A percentile compares a stretch with the other conserved stretches of the same genome.
Evolutionary conservation across 306 rosid genomes (phyloP).

Genomic region (Boehmeria nivea): DNA sequence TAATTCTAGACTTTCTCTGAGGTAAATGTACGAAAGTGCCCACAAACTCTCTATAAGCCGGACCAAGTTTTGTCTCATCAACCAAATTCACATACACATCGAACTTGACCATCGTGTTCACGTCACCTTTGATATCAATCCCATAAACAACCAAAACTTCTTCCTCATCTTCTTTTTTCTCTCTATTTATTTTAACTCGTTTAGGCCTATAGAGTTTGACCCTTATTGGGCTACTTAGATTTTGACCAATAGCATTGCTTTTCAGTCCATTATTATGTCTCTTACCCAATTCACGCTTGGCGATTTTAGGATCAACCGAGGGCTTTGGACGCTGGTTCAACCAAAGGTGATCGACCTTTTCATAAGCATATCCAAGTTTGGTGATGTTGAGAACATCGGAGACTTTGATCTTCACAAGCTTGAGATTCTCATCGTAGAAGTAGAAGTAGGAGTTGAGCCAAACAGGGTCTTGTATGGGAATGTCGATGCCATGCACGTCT

Average conservation of each 20-base stretch:
- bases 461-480: slow-evolving; percentile 7
- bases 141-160: slow-evolving; percentile 22
- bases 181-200: background rate
- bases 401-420: slow-evolving; percentile 18
- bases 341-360: slow-evolving; percentile 14
- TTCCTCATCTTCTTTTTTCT: slow-evolving; percentile 14
- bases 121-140: background rate
- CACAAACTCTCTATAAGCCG: slow-evolving; percentile 14
- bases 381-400: slow-evolving; percentile 5
- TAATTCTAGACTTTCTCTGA: background rate
- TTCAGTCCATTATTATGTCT: background rate
- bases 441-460: slow-evolving; percentile 22
- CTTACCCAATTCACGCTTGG: background rate
- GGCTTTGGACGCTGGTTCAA: slow-evolving; percentile 10
- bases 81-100: slow-evolving; percentile 19
- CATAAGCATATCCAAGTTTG: slow-evolving; percentile 15
- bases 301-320: background rate
- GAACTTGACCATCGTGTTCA: slow-evolving; percentile 1
- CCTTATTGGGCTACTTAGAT: slow-evolving; percentile 4
- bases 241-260: background rate
- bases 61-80: slow-evolving; percentile 1
- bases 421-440: slow-evolving; percentile 22
- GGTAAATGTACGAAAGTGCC: slow-evolving; percentile 19
- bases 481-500: background rate
- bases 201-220: background rate